Evolutionary conservation across 169 alveolate genomes (phyloP).

Genomic region (Plasmodium ovale): DNA sequence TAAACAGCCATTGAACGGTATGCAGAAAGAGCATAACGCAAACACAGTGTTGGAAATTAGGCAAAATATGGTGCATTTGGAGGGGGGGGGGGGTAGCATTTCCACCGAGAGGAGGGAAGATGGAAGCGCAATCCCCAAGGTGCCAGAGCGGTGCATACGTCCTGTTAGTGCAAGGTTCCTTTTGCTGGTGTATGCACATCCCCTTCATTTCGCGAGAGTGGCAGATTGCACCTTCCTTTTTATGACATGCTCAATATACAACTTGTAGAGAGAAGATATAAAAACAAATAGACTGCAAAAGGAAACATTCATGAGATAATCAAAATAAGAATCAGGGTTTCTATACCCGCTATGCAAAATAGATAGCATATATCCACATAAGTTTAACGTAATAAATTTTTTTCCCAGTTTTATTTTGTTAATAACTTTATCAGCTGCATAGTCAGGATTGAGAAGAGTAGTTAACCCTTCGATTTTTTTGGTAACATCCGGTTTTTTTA

Average conservation of each 20-base stretch:
- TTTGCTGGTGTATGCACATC: too few relatives aligned
- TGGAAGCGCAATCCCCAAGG: too few relatives aligned
- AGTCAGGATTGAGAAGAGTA: slow-evolving; percentile 39
- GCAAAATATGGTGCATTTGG: too few relatives aligned
- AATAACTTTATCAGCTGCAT: slow-evolving; percentile 65
- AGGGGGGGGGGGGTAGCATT: too few relatives aligned
- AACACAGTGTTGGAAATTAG: too few relatives aligned
- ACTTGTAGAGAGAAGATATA: slow-evolving; percentile 42
- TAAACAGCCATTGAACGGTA: too few relatives aligned
- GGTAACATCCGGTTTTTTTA: slow-evolving; percentile 48
- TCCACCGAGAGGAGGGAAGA: too few relatives aligned
- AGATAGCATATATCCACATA: slow-evolving; percentile 51
- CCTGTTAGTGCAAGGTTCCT: too few relatives aligned
- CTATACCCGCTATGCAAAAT: slow-evolving; percentile 48
- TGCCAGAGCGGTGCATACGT: too few relatives aligned
- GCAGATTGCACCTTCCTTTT: not conserved
- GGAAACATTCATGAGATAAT: slow-evolving; percentile 46
- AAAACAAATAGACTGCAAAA: slow-evolving; percentile 24
- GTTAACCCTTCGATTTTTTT: slow-evolving; percentile 42
- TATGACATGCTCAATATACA: slow-evolving; percentile 39
- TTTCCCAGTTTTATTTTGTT: slow-evolving; percentile 30
- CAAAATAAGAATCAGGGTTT: slow-evolving; percentile 70
- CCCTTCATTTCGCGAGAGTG: not conserved
- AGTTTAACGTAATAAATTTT: slow-evolving; percentile 46
- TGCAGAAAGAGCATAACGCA: too few relatives aligned